Evolutionary conservation across 2,329 filamentous ascomycete genomes (phyloP).

Genomic region (Pseudonectria foliicola): DNA sequence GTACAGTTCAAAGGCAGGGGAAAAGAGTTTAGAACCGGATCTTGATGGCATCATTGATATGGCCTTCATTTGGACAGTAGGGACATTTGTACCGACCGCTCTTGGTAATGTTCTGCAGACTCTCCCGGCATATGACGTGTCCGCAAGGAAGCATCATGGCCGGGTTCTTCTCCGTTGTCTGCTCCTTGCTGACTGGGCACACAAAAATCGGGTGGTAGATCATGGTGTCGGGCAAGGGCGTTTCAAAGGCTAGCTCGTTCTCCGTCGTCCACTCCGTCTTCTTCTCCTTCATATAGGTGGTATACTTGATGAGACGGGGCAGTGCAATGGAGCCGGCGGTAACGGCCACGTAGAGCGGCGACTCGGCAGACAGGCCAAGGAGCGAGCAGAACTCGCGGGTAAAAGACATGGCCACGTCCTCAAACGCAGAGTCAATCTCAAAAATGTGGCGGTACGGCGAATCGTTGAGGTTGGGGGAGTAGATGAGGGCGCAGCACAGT

Average conservation of each 20-base stretch:
- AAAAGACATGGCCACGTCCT: constrained; percentile 79
- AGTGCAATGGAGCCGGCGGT: constrained; percentile 90
- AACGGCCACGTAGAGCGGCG: constrained; percentile 84
- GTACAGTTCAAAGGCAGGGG: too few relatives aligned
- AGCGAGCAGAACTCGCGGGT: constrained; percentile 91
- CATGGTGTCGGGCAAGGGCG: constrained; percentile 51
- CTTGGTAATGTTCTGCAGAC: constrained; percentile 71
- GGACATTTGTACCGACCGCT: constrained; percentile 85
- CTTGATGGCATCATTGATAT: constrained; percentile 66
- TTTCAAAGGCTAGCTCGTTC: constrained; percentile 79
- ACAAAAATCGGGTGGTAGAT: constrained; percentile 96
- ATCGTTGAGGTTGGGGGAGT: constrained; percentile 60
- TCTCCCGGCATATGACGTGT: constrained; percentile 85
- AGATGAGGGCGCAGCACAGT: constrained; percentile 75
- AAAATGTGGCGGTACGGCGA: constrained; percentile 81
- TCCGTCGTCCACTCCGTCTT: constrained; percentile 92
- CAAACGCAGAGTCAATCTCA: constrained; percentile 67
- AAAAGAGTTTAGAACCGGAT: constrained; percentile 63
- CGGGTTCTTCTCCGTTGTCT: constrained; percentile 86
- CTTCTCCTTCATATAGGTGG: constrained; percentile 78
- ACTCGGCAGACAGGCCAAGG: constrained; percentile 82
- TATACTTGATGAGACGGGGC: constrained; percentile 81
- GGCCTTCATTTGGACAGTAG: constrained; percentile 84
- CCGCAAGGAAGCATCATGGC: constrained; percentile 97
- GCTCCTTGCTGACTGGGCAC: constrained; percentile 93